Evolutionary conservation across 306 rosid species (phyloP), one percentile per base, ranked within the genome.

Genomic region (Casuarina cunninghamiana): DNA sequence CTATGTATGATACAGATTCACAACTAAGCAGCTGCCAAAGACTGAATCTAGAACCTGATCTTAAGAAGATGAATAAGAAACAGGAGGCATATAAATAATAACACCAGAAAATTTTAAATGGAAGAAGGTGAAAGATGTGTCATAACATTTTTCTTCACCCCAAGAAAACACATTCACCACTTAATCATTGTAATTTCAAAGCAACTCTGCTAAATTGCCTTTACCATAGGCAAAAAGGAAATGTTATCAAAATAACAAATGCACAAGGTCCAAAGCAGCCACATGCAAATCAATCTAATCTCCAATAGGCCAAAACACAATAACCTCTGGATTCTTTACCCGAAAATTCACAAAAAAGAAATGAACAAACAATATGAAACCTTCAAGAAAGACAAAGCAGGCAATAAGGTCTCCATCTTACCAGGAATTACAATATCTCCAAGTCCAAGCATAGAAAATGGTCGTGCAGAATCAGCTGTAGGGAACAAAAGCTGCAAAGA

Each of bases 401-500:
- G 1, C 21, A 5, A 68, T n/a, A 79, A 69, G 80, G 35, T 63
- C 69, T 44, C 79, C n/a, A 81, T 72, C 90, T 78, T 86, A 96
- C 99, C 99, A 5, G 99, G 99, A 74, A 96, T 96, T 63, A 96
- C 98, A 76, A 96, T 96, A 85, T 96, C 99, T 75, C 99, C 99
- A 79, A 96, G 99, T 72, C 99, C 99, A 86, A 96, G 99, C 99
- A 96, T 96, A 16, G 98, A 96, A 87, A 90, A 96, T 69, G 99
- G 98, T 51, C 98, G 87, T 53, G 83, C 83, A 68, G 90, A 26
- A 90, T 96, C 96, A 51, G 97, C 81, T 46, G 99, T 96, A 75
- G 99, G 99, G 86, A 96, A 96, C 86, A 96, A 71, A 82, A 96
- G 96, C 99, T 96, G 87, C 87, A 86, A 57, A 79, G 3, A 42